Conservation (phyloP, 345 rosid genomes). For the Heritiera littoralis region DNA sequence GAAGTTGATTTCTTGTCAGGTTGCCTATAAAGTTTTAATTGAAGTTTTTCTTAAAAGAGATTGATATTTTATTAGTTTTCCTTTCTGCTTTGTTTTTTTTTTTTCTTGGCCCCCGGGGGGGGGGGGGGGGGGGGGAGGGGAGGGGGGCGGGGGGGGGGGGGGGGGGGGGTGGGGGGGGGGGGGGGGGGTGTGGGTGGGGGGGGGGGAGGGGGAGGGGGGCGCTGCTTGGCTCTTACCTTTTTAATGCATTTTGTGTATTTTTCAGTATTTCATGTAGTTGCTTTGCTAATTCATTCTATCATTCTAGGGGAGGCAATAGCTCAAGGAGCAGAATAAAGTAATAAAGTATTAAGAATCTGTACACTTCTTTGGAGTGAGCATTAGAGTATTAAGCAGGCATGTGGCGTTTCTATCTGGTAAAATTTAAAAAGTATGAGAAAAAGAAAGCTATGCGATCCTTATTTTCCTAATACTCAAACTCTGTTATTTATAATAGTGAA, state of each 20-base stretch:
- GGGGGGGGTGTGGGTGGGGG: neutral
- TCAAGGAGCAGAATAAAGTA: neutral
- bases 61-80: constrained; percentile 1
- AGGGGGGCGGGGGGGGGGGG: neutral
- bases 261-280: neutral
- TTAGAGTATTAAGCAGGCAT: neutral
- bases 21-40: constrained; percentile 18
- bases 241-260: neutral
- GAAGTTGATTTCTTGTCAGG: constrained; percentile 69
- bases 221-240: neutral
- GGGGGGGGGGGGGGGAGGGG: neutral
- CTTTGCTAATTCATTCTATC: neutral
- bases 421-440: neutral
- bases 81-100: neutral
- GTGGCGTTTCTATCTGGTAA: neutral
- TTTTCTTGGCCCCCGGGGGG: no score
- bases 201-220: neutral
- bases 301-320: neutral
- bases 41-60: neutral
- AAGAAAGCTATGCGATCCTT: neutral
- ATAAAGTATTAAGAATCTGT: neutral
- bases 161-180: neutral
- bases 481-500: neutral
- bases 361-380: neutral
- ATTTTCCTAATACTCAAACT: neutral